Base-by-base conservation (phyloP, 371 early-diverging fungal genomes). In the Smittium culicis region DNA sequence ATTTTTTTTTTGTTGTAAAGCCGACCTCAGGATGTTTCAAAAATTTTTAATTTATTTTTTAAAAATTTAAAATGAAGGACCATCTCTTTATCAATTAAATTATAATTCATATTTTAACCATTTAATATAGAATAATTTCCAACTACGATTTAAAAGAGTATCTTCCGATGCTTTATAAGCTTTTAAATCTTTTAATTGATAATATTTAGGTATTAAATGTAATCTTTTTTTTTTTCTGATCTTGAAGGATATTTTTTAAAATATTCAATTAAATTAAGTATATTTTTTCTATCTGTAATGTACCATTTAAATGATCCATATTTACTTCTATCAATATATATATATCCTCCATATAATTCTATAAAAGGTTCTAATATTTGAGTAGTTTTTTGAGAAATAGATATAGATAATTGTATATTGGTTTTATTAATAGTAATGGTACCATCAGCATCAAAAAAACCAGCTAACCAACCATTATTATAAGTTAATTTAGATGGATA, bases 201-300 rank as follows among this genome's bases (percentile, higher is more conserved):
- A 60, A 66, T 33, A 67, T 71, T 71, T 67, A 33, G 5, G 31
- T 57, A 68, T 69, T 58, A 68, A 69, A 69, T 32, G 66, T 30
- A 71, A 35, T 60, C 69, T 69, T 55, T 29, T 31, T 66, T 33
- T 30, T 68, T 69, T 62, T 33, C 31, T 57, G 66, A 57, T 68
- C 33, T 31, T 31, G 56, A 65, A 57, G 64, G 68, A 65, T 67
- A 66, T 66, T 33, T 55, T 69, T 68, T 64, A 69, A 71, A 72
- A 67, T 67, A 69, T 63, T 66, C 58, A 65, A 71, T 58, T 68
- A 73, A 35, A 71, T 67, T 56, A 60, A 69, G 66, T 28, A 73
- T 63, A 67, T 70, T 69, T 67, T 74, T 68, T 74, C 55, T 73
- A 70, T 74, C 74, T 73, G 67, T 61, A 65, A 72, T 65, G 61